Percentiles rank a stretch among this genome's conserved stretches.
phyloP scores from a whole-genome alignment of 306 rosid genomes.

The Citrullus mucosospermus region DNA sequence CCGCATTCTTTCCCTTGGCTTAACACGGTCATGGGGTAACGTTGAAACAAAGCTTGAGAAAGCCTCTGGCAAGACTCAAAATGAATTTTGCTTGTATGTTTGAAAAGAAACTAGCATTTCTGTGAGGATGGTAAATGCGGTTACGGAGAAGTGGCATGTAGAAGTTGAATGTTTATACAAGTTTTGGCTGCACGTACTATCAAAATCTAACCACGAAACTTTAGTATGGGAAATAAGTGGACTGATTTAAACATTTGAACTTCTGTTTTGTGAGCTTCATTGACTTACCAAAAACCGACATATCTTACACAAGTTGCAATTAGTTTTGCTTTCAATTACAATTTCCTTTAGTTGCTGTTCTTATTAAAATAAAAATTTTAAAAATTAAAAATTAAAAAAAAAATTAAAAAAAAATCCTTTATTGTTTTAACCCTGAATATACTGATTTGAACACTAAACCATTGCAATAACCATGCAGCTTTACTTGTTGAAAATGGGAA shows the following conservation, averaged over 20 bases:
- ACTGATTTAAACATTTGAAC: not conserved
- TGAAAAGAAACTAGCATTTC: not conserved
- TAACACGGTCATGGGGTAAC: not conserved
- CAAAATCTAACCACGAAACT: not conserved
- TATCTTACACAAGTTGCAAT: not conserved
- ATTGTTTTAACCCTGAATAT: not conserved
- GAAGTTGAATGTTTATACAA: not conserved
- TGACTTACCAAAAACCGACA: not conserved
- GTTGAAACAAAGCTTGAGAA: not conserved
- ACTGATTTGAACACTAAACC: constrained; percentile 2
- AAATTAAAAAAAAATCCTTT: too few species aligned
- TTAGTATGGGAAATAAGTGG: not conserved
- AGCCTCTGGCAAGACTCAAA: not conserved
- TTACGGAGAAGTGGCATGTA: not conserved
- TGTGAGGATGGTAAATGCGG: not conserved
- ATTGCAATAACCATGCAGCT: constrained; percentile 32
- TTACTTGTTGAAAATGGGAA: constrained; percentile 82
- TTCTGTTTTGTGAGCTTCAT: not conserved
- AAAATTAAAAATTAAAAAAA: too few species aligned
- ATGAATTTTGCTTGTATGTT: not conserved
- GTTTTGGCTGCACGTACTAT: not conserved
- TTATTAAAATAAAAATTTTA: too few species aligned
- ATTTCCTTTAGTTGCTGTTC: not conserved
- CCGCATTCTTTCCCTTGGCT: not conserved
- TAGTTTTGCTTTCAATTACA: not conserved